Evolutionary conservation across 148 eudicot species (phyloP).

Genomic region (Cornus florida): DNA sequence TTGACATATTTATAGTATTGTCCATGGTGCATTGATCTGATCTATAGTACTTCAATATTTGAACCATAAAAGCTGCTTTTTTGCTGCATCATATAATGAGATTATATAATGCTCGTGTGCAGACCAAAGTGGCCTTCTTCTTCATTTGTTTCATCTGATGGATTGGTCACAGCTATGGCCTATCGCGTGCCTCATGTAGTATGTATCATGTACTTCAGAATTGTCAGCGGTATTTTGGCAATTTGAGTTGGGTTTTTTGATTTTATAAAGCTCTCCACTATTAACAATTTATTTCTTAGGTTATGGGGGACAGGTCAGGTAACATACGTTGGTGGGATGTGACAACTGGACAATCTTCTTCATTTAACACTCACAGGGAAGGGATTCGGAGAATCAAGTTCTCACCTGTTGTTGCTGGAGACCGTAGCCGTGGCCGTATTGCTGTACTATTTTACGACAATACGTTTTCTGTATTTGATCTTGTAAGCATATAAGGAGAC

Average conservation of each 20-base stretch:
- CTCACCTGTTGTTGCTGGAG: slow-evolving; percentile 95
- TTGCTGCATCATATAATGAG: not conserved
- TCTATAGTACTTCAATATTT: not conserved
- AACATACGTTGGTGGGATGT: slow-evolving; percentile 99
- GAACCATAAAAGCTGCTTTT: not conserved
- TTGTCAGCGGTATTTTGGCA: not conserved
- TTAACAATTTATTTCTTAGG: slow-evolving; percentile 48
- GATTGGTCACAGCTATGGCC: slow-evolving; percentile 96
- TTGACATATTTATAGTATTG: too few relatives aligned
- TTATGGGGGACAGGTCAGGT: slow-evolving; percentile 98
- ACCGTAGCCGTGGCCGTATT: slow-evolving; percentile 90
- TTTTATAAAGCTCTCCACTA: slow-evolving; percentile 7
- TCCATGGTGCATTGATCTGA: too few relatives aligned
- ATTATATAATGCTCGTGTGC: slow-evolving; percentile 25
- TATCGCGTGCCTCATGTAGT: slow-evolving; percentile 99
- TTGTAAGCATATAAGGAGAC: slow-evolving; percentile 50
- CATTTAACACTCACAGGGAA: slow-evolving; percentile 92
- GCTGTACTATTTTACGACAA: slow-evolving; percentile 94
- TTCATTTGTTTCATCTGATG: slow-evolving; percentile 91
- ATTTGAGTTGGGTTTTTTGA: slow-evolving; percentile 8
- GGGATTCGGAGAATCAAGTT: slow-evolving; percentile 96
- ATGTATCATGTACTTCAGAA: slow-evolving; percentile 26
- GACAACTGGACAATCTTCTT: slow-evolving; percentile 89
- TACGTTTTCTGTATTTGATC: slow-evolving; percentile 90
- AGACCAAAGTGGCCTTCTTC: slow-evolving; percentile 99